phyloP scores from a whole-genome alignment of 164 flowering plant genomes.

The Malania oleifera region DNA sequence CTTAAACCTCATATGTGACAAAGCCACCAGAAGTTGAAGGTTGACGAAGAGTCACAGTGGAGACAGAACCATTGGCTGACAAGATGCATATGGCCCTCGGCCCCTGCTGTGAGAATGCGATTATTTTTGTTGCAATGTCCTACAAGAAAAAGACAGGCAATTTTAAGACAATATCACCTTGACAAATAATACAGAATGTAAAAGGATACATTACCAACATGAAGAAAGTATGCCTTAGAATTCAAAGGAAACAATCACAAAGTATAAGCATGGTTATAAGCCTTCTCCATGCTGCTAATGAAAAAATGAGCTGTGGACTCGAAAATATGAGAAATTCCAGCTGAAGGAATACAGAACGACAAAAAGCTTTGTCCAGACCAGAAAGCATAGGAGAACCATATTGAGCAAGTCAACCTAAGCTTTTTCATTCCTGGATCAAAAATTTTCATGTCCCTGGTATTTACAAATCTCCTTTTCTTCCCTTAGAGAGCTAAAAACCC shows the following conservation, averaged over 20 bases:
- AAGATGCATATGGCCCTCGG: constrained; percentile 73
- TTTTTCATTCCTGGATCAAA: not conserved
- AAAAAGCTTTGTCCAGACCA: too few relatives aligned
- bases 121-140: constrained; percentile 78
- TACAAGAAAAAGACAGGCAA: constrained; percentile 18
- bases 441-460: not conserved
- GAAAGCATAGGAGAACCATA: too few relatives aligned
- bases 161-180: not conserved
- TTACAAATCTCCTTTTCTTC: not conserved
- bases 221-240: too few relatives aligned
- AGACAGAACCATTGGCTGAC: constrained; percentile 82
- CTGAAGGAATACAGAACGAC: too few relatives aligned
- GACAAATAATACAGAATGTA: not conserved
- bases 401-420: too few relatives aligned
- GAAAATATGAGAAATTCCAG: too few relatives aligned
- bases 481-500: too few relatives aligned
- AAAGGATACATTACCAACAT: constrained; percentile 1
- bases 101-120: constrained; percentile 81
- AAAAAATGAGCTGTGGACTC: too few relatives aligned
- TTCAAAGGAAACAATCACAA: not conserved
- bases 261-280: too few relatives aligned
- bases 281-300: too few relatives aligned
- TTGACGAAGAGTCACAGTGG: constrained; percentile 78
- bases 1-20: constrained; percentile 78
- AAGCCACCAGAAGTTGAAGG: constrained; percentile 75